Evolutionary conservation across 495 filamentous ascomycete species (phyloP), one percentile per base, ranked within the genome.

Genomic region (Pyronema domesticum): DNA sequence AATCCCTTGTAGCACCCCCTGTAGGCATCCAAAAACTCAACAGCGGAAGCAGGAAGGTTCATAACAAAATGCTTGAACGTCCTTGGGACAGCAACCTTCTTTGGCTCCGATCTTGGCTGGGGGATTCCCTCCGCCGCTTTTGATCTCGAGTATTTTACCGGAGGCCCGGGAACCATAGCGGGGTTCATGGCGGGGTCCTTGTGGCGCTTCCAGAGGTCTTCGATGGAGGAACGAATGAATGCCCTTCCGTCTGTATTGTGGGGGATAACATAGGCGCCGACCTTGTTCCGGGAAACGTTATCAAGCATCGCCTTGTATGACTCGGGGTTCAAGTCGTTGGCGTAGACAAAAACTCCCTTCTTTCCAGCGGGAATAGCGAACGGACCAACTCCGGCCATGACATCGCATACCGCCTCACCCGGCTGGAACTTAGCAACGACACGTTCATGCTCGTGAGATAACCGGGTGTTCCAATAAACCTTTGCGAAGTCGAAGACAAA

Each of bases 301-400:
- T 80, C 75, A 37, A 72, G 61, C 65, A 99, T 78, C 48, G 76
- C 78, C 46, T 71, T 74, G 67, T 77, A 83, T 54, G 86, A 87
- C 54, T 91, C 83, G 4, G 91, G 91, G 61, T 99, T 99, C 63
- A 95, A 77, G 64, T 99, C 91, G 65, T 96, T 96, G 9, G 88
- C 91, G 83, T 83, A 94, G 37, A 95, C 89, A 59, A 95, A 89
- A n/a, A 86, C 83, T 45, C 77, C 76, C 67, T 82, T 88, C 71
- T 82, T 89, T 23, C 85, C 91, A 0, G 91, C 89, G 0, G 91
- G 91, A 2, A 96, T 72, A 33, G 89, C 89, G 67, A 99, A 99
- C 0, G 91, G 91, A 1, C 91, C 91, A 43, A 99, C 85, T 35
- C 91, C 91, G 7, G 89, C 89, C 91, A 99, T 99, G 56, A 95